Evolutionary conservation across 768 basidiomycete genomes (phyloP), one percentile per base, ranked within the genome.

Genomic region (Clitopilus passeckerianus): DNA sequence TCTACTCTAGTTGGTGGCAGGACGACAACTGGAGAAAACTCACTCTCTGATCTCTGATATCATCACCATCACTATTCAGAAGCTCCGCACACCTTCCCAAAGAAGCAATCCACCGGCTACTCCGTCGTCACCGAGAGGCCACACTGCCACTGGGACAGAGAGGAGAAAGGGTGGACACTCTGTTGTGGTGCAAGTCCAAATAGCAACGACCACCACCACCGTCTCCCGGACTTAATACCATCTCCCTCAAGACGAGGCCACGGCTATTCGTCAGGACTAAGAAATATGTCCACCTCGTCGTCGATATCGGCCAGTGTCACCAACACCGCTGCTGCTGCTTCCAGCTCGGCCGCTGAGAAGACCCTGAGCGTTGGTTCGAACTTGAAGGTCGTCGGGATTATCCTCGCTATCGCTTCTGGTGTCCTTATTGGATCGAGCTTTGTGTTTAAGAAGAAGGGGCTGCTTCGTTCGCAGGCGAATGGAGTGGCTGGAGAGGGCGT

Each of bases 391-490:
- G 85, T 91, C 64, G 91, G 91, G 10, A 84, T 93, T 64, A 71
- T 91, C 53, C 82, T 93, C 60, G 90, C 92, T 54, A 70, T 94
- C 55, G 65, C 70, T 35, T 93, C 90, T 67, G 97, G 96, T 7
- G 43, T 94, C 27, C 84, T 99, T 61, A 99, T 98, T 61, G 97
- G 96, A 5, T 83, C 84, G 41, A 90, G 87, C 66, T 98, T 98
- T 72, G 95, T 98, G 1, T 89, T 99, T 78, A 99, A 99, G 86
- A 99, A 99, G 83, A 97, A 93, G 69, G 96, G 91, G 8, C 77
- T 93, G 18, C 70, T 93, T 57, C 80, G 86, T 72, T 85, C 87
- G 70, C 90, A 91, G 77, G 89, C 90, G 60, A 93, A 91, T 64
- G 87, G 89, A 60, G 72, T 74, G 41, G 83, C 87, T 2, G 91